Percentiles rank a stretch among this genome's conserved stretches.
These are phyloP conservation scores for Circinella minor DNA, from an alignment of 371 early-diverging fungal species.

Conservation along the genomic window DNA sequence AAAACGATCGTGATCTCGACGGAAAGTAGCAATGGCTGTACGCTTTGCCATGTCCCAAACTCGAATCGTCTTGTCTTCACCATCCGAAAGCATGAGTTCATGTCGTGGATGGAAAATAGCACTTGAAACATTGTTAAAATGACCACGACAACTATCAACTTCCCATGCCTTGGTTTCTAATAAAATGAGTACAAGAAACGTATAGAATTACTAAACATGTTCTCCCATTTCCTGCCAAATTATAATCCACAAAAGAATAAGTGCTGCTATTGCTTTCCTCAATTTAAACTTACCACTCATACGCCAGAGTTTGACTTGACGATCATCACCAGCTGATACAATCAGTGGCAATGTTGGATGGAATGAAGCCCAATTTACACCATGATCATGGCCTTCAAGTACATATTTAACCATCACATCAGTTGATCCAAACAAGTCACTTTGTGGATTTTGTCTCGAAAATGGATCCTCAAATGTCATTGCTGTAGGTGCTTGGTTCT, in stretches of 20 bases:
- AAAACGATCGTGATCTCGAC: constrained; percentile 96
- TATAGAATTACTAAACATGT: too few species aligned
- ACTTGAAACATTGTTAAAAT: constrained; percentile 97
- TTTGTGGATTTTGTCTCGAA: constrained; percentile 61
- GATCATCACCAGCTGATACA: constrained; percentile 98
- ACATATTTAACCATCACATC: constrained; percentile 98
- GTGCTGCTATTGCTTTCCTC: neutral
- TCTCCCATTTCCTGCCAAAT: too few species aligned
- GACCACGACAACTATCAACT: constrained; percentile 97
- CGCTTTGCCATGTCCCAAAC: constrained; percentile 97
- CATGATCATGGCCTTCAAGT: constrained; percentile 98
- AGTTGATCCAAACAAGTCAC: constrained; percentile 93
- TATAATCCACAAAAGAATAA: too few species aligned
- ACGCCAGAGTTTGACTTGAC: constrained; percentile 98
- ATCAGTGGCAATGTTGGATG: constrained; percentile 94
- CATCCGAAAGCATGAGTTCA: constrained; percentile 90
- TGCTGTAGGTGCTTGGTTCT: constrained; percentile 69
- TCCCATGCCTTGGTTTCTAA: constrained; percentile 95
- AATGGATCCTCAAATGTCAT: constrained; percentile 66
- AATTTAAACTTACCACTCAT: constrained; percentile 75
- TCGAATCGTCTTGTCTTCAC: constrained; percentile 97
- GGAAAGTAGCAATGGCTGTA: constrained; percentile 90
- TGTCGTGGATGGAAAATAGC: constrained; percentile 93
- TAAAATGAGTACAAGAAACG: too few species aligned
- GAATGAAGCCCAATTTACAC: constrained; percentile 98